phyloP scores from a whole-genome alignment of 352 stramenopile species.

The Globisporangium heterothallicum region DNA sequence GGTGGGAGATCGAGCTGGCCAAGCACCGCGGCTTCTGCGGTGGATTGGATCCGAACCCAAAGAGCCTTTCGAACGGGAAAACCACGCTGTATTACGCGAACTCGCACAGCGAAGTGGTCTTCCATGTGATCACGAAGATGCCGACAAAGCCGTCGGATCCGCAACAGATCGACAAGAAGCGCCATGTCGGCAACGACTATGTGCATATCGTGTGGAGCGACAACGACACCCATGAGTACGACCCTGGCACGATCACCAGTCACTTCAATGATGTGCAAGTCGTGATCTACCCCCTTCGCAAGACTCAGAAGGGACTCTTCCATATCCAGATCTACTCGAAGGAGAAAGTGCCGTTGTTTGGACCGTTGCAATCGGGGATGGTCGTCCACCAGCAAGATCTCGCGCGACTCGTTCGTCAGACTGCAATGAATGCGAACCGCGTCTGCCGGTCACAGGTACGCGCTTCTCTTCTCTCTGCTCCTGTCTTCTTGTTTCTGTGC shows the following conservation, averaged over 20 bases:
- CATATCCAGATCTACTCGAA: conserved; percentile 79
- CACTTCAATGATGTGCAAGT: conserved; percentile 88
- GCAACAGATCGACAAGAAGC: conserved; percentile 89
- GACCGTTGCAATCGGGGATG: conserved; percentile 80
- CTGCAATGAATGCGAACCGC: conserved; percentile 85
- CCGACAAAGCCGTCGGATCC: conserved; percentile 68
- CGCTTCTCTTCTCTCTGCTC: neutral
- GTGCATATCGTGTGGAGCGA: conserved; percentile 87
- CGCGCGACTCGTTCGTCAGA: conserved; percentile 72
- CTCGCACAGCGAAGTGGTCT: conserved; percentile 82
- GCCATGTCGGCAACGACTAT: conserved; percentile 85
- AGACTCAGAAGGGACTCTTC: conserved; percentile 59
- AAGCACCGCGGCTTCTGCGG: conserved; percentile 70
- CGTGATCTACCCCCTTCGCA: conserved; percentile 73
- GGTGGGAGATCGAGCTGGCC: conserved; percentile 70
- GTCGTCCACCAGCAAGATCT: conserved; percentile 69
- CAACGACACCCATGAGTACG: conserved; percentile 69
- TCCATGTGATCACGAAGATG: conserved; percentile 87
- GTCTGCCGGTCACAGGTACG: conserved; percentile 76
- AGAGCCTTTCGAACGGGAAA: conserved; percentile 71
- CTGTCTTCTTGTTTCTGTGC: conserved; percentile 3
- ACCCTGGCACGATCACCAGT: conserved; percentile 82
- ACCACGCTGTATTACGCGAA: conserved; percentile 77
- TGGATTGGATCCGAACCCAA: conserved; percentile 74
- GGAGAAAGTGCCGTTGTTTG: conserved; percentile 76